A percentile compares a stretch with the other conserved stretches of the same genome.
These are phyloP conservation scores for Coemansia sp. DNA, from an alignment of 192 early-diverging fungal genomes.

Conservation along the genomic window DNA sequence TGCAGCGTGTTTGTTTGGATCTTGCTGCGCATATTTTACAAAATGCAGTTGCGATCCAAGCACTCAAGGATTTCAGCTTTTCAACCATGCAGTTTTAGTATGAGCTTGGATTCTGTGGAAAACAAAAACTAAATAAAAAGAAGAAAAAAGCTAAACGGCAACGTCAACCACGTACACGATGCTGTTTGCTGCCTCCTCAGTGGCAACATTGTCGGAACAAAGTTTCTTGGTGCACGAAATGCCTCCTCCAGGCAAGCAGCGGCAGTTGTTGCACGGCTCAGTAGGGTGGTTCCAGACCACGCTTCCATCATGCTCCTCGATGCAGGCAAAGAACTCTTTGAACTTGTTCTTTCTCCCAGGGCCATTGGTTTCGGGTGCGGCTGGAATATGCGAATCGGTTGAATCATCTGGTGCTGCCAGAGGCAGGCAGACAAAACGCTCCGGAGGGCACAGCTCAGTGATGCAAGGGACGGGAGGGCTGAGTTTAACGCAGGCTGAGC, in stretches of 20 bases:
- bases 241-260: slow-evolving; percentile 25
- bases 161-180: not conserved
- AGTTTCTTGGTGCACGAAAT: slow-evolving; percentile 47
- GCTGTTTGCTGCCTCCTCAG: slow-evolving; percentile 3
- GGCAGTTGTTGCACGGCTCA: slow-evolving; percentile 40
- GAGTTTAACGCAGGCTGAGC: slow-evolving; percentile 28
- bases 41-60: too few species aligned
- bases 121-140: not conserved
- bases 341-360: slow-evolving; percentile 12
- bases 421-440: slow-evolving; percentile 36
- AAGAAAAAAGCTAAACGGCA: not conserved
- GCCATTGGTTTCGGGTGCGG: slow-evolving; percentile 11
- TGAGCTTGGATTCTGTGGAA: not conserved
- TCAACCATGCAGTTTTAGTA: too few species aligned
- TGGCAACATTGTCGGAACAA: slow-evolving; percentile 11
- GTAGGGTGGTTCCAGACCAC: slow-evolving; percentile 27
- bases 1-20: not conserved
- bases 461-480: slow-evolving; percentile 31
- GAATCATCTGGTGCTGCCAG: slow-evolving; percentile 21
- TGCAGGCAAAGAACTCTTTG: slow-evolving; percentile 33
- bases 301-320: slow-evolving; percentile 31
- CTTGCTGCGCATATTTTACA: slow-evolving; percentile 34
- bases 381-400: slow-evolving; percentile 15
- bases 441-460: slow-evolving; percentile 31
- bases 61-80: too few species aligned